phyloP scores from a whole-genome alignment of 345 rosid genomes.

The Hevea brasiliensis region DNA sequence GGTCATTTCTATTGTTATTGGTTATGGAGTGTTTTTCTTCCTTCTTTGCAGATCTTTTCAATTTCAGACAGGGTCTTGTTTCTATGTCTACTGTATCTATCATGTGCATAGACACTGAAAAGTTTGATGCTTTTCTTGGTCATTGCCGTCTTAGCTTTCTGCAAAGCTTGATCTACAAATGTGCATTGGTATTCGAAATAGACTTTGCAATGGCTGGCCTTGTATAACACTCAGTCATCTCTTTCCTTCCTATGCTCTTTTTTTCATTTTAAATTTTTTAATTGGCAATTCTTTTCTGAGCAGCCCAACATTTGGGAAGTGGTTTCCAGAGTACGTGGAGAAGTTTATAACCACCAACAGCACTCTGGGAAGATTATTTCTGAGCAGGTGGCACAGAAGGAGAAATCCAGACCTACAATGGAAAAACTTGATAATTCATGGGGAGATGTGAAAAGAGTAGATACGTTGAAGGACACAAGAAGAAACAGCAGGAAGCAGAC shows the following conservation, averaged over 20 bases:
- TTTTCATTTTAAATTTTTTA: not conserved
- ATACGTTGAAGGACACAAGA: slow-evolving; percentile 28
- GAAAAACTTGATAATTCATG: slow-evolving; percentile 39
- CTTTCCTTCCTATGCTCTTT: not conserved
- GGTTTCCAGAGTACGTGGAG: slow-evolving; percentile 93
- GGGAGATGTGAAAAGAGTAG: slow-evolving; percentile 37
- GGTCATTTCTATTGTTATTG: not conserved
- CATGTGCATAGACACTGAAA: not conserved
- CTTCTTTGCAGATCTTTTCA: not conserved
- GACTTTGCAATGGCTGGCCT: too few species aligned
- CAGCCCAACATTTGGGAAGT: slow-evolving; percentile 84
- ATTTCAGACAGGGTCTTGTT: not conserved
- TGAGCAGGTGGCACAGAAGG: slow-evolving; percentile 47
- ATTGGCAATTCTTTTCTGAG: not conserved
- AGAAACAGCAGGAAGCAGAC: slow-evolving; percentile 60
- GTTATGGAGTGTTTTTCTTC: too few species aligned
- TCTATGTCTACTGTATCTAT: not conserved
- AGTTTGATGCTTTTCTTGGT: not conserved
- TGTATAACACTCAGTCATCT: not conserved
- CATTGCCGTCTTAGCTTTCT: not conserved
- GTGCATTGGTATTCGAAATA: not conserved
- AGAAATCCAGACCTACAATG: slow-evolving; percentile 21
- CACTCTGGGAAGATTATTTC: slow-evolving; percentile 47
- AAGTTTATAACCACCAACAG: slow-evolving; percentile 65
- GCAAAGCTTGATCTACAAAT: not conserved